These are phyloP conservation scores for Malus hybrid DNA, from an alignment of 331 rosid species.

Conservation along the genomic window DNA sequence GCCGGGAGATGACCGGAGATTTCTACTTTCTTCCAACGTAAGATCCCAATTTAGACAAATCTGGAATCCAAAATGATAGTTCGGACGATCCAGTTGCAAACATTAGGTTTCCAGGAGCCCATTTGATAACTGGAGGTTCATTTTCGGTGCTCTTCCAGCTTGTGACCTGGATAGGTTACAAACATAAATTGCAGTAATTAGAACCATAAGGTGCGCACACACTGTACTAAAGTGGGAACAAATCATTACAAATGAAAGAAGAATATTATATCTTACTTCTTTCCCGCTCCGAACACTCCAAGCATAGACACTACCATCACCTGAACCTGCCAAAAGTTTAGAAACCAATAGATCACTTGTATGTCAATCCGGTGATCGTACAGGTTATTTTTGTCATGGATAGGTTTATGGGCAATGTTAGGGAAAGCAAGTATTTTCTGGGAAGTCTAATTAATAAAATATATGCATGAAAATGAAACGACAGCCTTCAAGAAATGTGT, in stretches of 20 bases:
- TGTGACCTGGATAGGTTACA: conserved; percentile 53
- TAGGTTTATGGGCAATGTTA: background rate
- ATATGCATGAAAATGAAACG: background rate
- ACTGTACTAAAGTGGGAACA: background rate
- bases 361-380: background rate
- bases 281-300: conserved; percentile 88
- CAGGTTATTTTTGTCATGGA: background rate
- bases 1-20: background rate
- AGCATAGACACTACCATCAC: conserved; percentile 82
- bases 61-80: conserved; percentile 88
- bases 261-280: conserved; percentile 47
- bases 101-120: conserved; percentile 95
- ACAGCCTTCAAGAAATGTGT: background rate
- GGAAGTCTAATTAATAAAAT: background rate
- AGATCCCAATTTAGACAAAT: conserved; percentile 83
- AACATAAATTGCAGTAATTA: background rate
- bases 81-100: conserved; percentile 90
- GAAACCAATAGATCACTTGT: conserved; percentile 3
- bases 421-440: background rate
- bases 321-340: conserved; percentile 60
- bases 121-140: conserved; percentile 84
- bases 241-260: background rate
- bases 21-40: conserved; percentile 79
- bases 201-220: background rate
- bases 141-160: conserved; percentile 89